Conservation (phyloP, 495 filamentous ascomycete genomes). For the Venustampulla echinocandica region DNA sequence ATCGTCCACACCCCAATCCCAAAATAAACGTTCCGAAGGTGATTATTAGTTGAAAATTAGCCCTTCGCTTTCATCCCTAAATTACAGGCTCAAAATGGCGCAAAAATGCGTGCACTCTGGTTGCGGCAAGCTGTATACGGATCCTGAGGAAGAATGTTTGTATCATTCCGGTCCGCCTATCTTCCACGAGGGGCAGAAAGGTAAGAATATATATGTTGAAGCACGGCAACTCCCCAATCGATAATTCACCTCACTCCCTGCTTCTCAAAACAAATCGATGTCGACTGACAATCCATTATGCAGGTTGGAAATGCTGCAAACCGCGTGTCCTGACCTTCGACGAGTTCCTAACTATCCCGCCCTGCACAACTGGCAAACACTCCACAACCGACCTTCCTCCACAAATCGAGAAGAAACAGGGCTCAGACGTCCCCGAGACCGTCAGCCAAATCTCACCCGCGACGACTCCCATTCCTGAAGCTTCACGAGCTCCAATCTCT, state of each 20-base stretch:
- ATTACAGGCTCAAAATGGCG: slow-evolving; percentile 46
- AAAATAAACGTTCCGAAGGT: not conserved
- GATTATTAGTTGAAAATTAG: not conserved
- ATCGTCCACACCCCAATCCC: not conserved
- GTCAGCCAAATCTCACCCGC: slow-evolving; percentile 20
- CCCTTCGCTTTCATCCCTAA: not conserved
- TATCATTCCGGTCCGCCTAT: slow-evolving; percentile 92
- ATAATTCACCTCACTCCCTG: no score
- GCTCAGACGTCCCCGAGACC: slow-evolving; percentile 24
- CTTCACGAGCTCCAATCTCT: slow-evolving; percentile 40
- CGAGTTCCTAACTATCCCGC: slow-evolving; percentile 90
- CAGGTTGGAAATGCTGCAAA: slow-evolving; percentile 99
- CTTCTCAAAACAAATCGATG: no score
- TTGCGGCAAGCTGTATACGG: slow-evolving; percentile 80
- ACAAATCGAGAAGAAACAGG: slow-evolving; percentile 43
- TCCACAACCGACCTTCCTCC: slow-evolving; percentile 65
- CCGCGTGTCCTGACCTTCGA: slow-evolving; percentile 96
- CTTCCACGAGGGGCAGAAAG: slow-evolving; percentile 99
- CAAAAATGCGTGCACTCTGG: slow-evolving; percentile 94
- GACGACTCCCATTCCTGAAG: slow-evolving; percentile 30
- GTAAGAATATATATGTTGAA: no score
- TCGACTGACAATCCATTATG: no score
- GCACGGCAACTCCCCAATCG: no score
- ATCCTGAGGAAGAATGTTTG: slow-evolving; percentile 74
- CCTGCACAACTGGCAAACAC: slow-evolving; percentile 91